Evolutionary conservation across 345 rosid species (phyloP).

Genomic region (Xanthoceras sorbifolium): DNA sequence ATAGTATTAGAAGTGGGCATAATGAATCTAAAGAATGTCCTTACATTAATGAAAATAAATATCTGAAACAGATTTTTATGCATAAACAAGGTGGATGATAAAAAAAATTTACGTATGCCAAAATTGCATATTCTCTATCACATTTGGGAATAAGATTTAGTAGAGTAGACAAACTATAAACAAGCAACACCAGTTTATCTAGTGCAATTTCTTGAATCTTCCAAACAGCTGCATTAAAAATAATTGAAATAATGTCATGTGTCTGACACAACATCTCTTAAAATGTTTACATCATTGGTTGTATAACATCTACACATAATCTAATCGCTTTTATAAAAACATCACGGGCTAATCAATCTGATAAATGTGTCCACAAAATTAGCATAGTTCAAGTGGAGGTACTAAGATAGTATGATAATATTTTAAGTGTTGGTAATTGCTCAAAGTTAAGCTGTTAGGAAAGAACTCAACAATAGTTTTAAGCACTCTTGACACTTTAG

Average conservation of each 20-base stretch:
- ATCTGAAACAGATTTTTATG: background rate
- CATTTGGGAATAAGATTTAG: background rate
- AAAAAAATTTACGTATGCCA: background rate
- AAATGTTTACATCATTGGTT: background rate
- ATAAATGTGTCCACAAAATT: background rate
- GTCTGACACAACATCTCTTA: background rate
- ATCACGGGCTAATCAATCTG: background rate
- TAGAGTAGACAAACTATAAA: background rate
- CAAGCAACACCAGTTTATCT: background rate
- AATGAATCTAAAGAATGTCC: background rate
- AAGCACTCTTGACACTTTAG: background rate
- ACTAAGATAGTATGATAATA: background rate
- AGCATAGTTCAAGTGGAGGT: background rate
- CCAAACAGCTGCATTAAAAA: background rate
- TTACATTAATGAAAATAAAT: background rate
- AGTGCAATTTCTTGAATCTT: background rate
- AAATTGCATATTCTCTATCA: background rate
- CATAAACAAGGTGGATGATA: background rate
- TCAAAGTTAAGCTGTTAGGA: background rate
- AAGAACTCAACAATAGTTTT: background rate
- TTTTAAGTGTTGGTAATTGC: background rate
- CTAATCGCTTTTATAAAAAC: background rate
- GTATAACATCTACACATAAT: background rate
- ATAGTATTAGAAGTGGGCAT: background rate
- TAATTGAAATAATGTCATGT: background rate